These are phyloP conservation scores for Eutrema heterophyllum DNA, from an alignment of 345 rosid species.

Conservation along the genomic window DNA sequence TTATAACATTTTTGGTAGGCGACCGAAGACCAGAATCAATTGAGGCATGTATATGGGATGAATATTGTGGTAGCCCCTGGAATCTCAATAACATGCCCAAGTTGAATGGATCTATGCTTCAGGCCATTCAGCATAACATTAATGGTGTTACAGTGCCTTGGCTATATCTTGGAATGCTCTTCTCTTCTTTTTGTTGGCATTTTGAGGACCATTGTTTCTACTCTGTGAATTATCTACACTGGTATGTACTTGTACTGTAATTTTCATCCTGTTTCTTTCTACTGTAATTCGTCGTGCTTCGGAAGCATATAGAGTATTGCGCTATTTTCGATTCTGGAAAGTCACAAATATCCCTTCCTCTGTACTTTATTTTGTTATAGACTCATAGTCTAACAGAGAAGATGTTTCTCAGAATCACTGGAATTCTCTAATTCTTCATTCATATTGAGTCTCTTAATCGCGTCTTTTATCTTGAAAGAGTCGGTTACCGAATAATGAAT, in stretches of 20 bases:
- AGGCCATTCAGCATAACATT: conserved; percentile 72
- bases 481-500: not conserved
- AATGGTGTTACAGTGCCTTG: conserved; percentile 95
- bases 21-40: conserved; percentile 68
- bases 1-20: no score
- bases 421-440: not conserved
- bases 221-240: conserved; percentile 91
- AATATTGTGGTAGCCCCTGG: conserved; percentile 78
- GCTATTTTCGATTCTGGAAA: not conserved
- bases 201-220: conserved; percentile 98
- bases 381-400: conserved; percentile 1
- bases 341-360: not conserved
- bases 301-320: not conserved
- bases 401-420: not conserved
- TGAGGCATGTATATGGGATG: conserved; percentile 62
- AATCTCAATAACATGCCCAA: conserved; percentile 96
- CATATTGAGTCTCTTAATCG: not conserved
- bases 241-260: conserved; percentile 47
- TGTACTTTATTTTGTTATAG: not conserved
- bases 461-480: not conserved
- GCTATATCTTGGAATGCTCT: conserved; percentile 91
- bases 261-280: not conserved
- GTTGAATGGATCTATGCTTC: conserved; percentile 89
- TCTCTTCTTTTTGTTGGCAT: conserved; percentile 98
- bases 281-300: not conserved